These are phyloP conservation scores for Diutina catenulata DNA, from an alignment of 1,139 yeast species.

Conservation along the genomic window DNA sequence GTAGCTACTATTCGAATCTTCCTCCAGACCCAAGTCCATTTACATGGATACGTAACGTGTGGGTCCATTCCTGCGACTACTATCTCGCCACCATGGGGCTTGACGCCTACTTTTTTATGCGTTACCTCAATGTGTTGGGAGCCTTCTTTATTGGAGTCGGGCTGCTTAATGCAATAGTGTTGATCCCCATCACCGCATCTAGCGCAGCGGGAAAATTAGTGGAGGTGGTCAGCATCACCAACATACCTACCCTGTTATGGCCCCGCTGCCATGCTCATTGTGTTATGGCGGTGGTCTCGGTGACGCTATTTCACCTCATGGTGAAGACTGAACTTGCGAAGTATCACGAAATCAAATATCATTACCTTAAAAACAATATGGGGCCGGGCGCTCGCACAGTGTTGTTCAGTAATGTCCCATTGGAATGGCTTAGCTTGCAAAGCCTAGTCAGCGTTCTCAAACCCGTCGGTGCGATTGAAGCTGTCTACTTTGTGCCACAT, in stretches of 20 bases:
- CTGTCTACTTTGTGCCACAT: not conserved
- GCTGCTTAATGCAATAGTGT: slow-evolving; percentile 35
- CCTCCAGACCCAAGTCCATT: no score
- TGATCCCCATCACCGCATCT: slow-evolving; percentile 49
- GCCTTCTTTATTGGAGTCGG: slow-evolving; percentile 40
- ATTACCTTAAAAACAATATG: slow-evolving; percentile 17
- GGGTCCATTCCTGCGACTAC: no score
- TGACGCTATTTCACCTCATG: slow-evolving; percentile 42
- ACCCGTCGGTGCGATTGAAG: not conserved
- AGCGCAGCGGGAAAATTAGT: slow-evolving; percentile 19
- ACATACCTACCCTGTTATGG: slow-evolving; percentile 38
- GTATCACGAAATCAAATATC: slow-evolving; percentile 33
- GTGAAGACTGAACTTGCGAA: slow-evolving; percentile 38
- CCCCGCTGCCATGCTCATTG: slow-evolving; percentile 41
- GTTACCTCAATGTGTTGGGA: slow-evolving; percentile 38
- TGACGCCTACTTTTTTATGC: slow-evolving; percentile 51
- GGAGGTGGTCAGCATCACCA: slow-evolving; percentile 51
- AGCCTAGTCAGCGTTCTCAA: not conserved
- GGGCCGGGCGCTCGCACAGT: not conserved
- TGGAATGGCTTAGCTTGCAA: not conserved
- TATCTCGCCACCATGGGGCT: slow-evolving; percentile 1
- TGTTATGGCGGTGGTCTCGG: slow-evolving; percentile 36
- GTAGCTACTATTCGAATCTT: no score
- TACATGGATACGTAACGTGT: no score
- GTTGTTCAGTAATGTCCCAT: not conserved